phyloP scores from a whole-genome alignment of 768 basidiomycete genomes.

The Mycena vulgaris region DNA sequence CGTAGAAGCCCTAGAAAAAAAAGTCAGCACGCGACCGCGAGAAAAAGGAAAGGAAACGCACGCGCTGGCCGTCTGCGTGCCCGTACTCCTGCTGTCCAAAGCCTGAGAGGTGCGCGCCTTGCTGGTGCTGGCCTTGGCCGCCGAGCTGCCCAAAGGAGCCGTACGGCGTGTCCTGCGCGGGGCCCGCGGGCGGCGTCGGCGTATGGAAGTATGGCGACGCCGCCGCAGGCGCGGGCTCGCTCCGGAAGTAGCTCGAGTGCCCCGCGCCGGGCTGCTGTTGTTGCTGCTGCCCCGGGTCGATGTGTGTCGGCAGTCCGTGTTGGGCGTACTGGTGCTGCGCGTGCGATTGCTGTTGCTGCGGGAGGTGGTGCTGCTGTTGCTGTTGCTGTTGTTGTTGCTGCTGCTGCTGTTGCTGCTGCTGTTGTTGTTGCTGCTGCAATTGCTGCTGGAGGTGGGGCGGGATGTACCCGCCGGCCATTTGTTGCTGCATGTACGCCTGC shows the following conservation, averaged over 20 bases:
- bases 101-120: conserved; percentile 67
- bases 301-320: conserved; percentile 75
- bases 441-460: conserved; percentile 46
- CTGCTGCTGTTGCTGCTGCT: conserved; percentile 58
- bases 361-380: conserved; percentile 60
- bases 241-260: conserved; percentile 76
- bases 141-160: conserved; percentile 77
- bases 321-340: conserved; percentile 71
- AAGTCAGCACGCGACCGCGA: not conserved
- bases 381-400: conserved; percentile 59
- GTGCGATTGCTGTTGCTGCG: conserved; percentile 46
- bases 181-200: conserved; percentile 80
- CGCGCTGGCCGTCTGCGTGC: conserved; percentile 75
- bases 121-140: conserved; percentile 72
- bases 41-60: not conserved
- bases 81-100: conserved; percentile 78
- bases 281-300: conserved; percentile 71
- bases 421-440: conserved; percentile 49
- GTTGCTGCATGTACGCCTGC: conserved; percentile 40
- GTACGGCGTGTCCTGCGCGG: conserved; percentile 75
- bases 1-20: conserved; percentile 79
- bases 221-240: conserved; percentile 66
- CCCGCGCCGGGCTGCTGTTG: conserved; percentile 57
- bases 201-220: conserved; percentile 80
- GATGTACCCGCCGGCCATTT: conserved; percentile 33